Percentiles rank a stretch among this genome's conserved stretches.
Evolutionary conservation across 371 early-diverging fungal species (phyloP).

Genomic region (Lichtheimia hyalospora): DNA sequence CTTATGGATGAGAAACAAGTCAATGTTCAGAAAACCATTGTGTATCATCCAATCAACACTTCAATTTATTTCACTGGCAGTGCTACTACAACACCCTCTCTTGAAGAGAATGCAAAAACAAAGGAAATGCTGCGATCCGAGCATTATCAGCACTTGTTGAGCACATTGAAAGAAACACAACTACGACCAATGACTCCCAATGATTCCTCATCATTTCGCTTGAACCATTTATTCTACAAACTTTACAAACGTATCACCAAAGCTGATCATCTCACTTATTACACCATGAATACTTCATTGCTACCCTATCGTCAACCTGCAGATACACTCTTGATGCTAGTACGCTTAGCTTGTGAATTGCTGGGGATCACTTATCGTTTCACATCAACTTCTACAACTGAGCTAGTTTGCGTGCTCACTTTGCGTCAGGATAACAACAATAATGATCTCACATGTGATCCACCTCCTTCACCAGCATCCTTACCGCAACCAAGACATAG

Average conservation of each 20-base stretch:
- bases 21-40: constrained; percentile 24
- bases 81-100: constrained; percentile 8
- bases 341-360: constrained; percentile 36
- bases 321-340: constrained; percentile 30
- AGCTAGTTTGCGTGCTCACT: constrained; percentile 34
- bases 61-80: constrained; percentile 41
- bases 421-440: constrained; percentile 19
- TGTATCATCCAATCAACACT: constrained; percentile 42
- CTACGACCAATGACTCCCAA: constrained; percentile 21
- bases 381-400: constrained; percentile 16
- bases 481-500: not conserved
- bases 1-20: constrained; percentile 20
- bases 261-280: constrained; percentile 7
- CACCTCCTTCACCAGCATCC: no score
- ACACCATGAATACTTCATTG: not conserved
- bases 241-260: constrained; percentile 31
- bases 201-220: constrained; percentile 14
- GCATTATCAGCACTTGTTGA: constrained; percentile 18
- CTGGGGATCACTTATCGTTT: constrained; percentile 42
- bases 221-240: constrained; percentile 20
- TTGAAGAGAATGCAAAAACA: constrained; percentile 24
- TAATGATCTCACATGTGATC: not conserved
- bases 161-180: constrained; percentile 21
- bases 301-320: not conserved
- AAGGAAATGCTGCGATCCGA: constrained; percentile 31